Percentiles rank a stretch among this genome's conserved stretches.
phyloP scores from a whole-genome alignment of 768 basidiomycete genomes.

The Megacollybia marginata region DNA sequence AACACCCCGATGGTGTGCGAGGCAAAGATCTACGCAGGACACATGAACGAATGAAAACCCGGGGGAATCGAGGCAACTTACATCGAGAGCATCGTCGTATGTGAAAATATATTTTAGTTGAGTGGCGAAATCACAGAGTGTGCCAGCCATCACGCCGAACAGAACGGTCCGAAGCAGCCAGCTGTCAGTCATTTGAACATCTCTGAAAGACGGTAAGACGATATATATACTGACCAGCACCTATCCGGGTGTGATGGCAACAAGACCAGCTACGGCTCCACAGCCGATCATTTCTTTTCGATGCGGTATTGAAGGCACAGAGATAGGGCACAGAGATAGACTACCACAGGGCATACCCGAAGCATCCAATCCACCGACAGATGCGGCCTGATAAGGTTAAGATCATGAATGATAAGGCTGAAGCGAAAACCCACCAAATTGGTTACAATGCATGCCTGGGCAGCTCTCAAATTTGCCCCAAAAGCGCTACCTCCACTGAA shows the following conservation, averaged over 20 bases:
- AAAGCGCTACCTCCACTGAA: conserved; percentile 91
- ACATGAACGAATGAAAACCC: neutral
- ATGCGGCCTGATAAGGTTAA: conserved; percentile 42
- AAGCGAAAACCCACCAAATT: conserved; percentile 51
- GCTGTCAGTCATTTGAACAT: conserved; percentile 29
- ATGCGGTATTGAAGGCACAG: conserved; percentile 61
- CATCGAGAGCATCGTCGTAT: conserved; percentile 79
- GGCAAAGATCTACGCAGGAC: conserved; percentile 67
- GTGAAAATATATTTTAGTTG: conserved; percentile 78
- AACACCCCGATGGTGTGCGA: conserved; percentile 77
- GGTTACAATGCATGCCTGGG: conserved; percentile 86
- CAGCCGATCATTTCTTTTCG: conserved; percentile 87
- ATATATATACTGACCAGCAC: conserved; percentile 44
- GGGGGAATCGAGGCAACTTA: conserved; percentile 18
- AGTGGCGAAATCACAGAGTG: conserved; percentile 87
- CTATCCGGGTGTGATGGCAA: conserved; percentile 81
- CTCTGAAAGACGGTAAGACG: neutral
- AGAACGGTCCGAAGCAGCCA: conserved; percentile 79
- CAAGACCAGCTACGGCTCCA: conserved; percentile 87
- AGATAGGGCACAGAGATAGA: neutral
- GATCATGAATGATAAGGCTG: neutral
- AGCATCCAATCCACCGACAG: conserved; percentile 89
- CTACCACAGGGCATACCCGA: conserved; percentile 40
- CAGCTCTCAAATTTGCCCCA: conserved; percentile 79
- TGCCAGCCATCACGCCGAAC: conserved; percentile 81